phyloP scores from a whole-genome alignment of 805 yeast species.

The Kodamaea neixiangensis region DNA sequence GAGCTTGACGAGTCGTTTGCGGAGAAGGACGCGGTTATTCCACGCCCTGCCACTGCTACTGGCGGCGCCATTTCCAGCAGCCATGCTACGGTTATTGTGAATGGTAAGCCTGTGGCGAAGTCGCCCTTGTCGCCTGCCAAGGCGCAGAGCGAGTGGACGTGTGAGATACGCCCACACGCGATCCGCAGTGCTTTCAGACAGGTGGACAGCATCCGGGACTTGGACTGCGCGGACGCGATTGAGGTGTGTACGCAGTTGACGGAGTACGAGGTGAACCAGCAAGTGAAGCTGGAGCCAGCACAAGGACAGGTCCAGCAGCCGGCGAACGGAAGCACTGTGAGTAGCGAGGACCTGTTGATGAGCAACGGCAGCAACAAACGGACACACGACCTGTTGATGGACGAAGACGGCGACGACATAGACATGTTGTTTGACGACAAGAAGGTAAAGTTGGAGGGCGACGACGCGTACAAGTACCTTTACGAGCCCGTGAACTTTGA shows the following conservation, averaged over 20 bases:
- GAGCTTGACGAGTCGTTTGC: conserved; percentile 44
- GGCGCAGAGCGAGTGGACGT: conserved; percentile 37
- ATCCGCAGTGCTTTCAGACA: conserved; percentile 49
- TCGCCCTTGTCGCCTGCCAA: conserved; percentile 43
- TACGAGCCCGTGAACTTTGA: conserved; percentile 37
- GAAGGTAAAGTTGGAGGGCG: conserved; percentile 26
- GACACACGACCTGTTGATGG: conserved; percentile 16
- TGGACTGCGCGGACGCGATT: conserved; percentile 23
- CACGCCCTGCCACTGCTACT: conserved; percentile 16
- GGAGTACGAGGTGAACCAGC: conserved; percentile 6
- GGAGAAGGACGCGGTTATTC: conserved; percentile 18
- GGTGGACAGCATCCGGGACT: conserved; percentile 38
- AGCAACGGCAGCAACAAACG: conserved; percentile 22
- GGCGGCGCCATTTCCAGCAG: conserved; percentile 25
- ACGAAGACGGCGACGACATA: conserved; percentile 24
- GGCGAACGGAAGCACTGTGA: conserved; percentile 12
- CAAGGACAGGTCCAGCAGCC: background rate
- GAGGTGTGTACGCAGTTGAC: conserved; percentile 4
- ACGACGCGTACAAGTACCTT: conserved; percentile 21
- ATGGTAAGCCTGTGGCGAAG: conserved; percentile 18
- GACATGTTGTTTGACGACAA: conserved; percentile 40
- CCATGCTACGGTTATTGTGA: conserved; percentile 24
- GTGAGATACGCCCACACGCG: conserved; percentile 48
- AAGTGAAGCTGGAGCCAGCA: conserved; percentile 5
- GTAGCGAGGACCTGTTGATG: conserved; percentile 13